Base-by-base conservation (phyloP, 1,284 basidiomycete species). In the Sanghuangporus weigelae region DNA sequence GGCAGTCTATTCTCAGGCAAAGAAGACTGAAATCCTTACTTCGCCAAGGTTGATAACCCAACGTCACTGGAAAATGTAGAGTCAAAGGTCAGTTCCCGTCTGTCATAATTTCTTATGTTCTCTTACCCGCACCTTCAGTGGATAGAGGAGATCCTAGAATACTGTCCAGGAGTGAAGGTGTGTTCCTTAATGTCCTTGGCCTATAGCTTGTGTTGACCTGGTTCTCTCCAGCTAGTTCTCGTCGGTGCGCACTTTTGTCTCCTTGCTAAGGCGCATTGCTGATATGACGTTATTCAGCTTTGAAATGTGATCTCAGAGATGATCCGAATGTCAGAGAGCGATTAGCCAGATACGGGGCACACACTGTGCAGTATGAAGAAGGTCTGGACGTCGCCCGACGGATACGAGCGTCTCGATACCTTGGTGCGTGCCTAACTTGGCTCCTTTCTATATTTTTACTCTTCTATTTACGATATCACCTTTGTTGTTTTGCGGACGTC, bases 281-380 rank as follows among this genome's bases (percentile, higher is more conserved):
- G 19, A 39, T 50, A n/a, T 11, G 39, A 10, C 7, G 1, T 7
- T 19, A 40, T n/a, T 40, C 40, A 95, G 95, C 96, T 2, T 81
- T 96, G 55, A 98, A 98, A 78, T 98, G 96, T 71, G 96, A 98
- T 75, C 81, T 98, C 40, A 82, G 96, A 63, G 92, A 95, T 64
- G 92, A 97, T 70, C 79, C 78, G 7, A 76, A 78, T 2, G 82
- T 87, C 19, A 80, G 81, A 71, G 87, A 90, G 55, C 84, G 87
- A 58, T 79, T 96, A 51, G 82, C 83, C 56, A 83, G 86, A 65
- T 84, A 85, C 69, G 85, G 86, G 1, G 76, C 81, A 68, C 85
- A 85, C 66, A 83, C 91, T 0, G 86, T 96, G 14, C 84, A 92
- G 69, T 98, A 98, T 70, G 92, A 97, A 68, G 89, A 96, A 71